A percentile compares a stretch with the other conserved stretches of the same genome.
phyloP scores from a whole-genome alignment of 176 grass and related monocot genomes.

The Ampelocalamus luodianensis region DNA sequence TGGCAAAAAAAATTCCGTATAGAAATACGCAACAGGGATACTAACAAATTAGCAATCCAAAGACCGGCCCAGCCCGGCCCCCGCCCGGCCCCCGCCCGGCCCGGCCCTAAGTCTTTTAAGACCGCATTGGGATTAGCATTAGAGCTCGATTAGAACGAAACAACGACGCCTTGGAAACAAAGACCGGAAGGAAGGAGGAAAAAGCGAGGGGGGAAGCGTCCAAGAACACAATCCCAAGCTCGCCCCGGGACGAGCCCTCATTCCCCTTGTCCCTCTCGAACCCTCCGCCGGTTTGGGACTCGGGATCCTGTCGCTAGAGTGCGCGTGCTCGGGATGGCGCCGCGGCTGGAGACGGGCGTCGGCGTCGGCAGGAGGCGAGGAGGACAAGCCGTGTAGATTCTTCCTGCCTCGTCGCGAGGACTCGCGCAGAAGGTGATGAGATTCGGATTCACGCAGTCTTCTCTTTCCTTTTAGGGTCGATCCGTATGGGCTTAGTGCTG shows the following conservation, averaged over 20 bases:
- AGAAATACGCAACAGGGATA: neutral
- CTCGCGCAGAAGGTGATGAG: conserved; percentile 36
- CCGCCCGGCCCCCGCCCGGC: too few relatives aligned
- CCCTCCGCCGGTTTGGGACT: conserved; percentile 9
- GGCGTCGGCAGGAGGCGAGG: neutral
- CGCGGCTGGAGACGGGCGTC: neutral
- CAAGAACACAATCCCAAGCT: conserved; percentile 26
- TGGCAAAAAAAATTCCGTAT: neutral
- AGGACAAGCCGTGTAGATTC: neutral
- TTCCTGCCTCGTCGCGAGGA: neutral
- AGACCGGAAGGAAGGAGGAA: neutral
- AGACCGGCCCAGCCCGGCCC: neutral
- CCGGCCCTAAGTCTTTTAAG: neutral
- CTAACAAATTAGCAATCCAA: neutral
- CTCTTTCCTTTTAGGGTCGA: neutral
- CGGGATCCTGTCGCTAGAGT: neutral
- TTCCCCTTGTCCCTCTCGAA: conserved; percentile 22
- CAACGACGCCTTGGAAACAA: conserved; percentile 26
- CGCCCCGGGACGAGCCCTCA: neutral
- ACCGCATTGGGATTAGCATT: conserved; percentile 13
- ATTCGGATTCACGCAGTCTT: neutral
- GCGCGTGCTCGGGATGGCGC: neutral
- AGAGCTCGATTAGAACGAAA: neutral
- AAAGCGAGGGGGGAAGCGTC: neutral
- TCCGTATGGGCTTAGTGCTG: neutral